Conservation (phyloP, 306 rosid species). For the Rosa chinensis region DNA sequence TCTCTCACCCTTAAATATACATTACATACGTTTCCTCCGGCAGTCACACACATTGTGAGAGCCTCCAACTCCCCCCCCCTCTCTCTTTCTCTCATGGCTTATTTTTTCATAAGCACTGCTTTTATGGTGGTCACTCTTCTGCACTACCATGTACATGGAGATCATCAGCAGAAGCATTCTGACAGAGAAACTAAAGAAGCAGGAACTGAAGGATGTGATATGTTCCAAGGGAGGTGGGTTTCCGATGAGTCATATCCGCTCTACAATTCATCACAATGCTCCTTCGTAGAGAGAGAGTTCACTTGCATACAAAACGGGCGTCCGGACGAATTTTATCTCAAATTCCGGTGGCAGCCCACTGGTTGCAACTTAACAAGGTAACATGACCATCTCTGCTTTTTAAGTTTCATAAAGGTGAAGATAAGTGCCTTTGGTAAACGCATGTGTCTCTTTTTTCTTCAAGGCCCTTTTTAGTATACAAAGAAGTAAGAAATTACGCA, state of each 20-base stretch:
- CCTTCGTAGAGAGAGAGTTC: constrained; percentile 13
- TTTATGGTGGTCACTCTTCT: constrained; percentile 4
- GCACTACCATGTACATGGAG: constrained; percentile 1
- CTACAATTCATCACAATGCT: constrained; percentile 12
- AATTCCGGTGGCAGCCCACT: constrained; percentile 22
- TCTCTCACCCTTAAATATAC: background rate
- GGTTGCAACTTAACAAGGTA: constrained; percentile 17
- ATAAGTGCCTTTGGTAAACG: background rate
- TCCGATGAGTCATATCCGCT: constrained; percentile 17
- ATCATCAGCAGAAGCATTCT: background rate
- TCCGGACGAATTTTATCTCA: constrained; percentile 8
- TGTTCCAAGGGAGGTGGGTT: constrained; percentile 28
- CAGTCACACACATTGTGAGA: constrained; percentile 14
- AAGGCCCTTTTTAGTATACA: background rate
- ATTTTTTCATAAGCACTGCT: background rate
- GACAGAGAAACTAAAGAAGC: background rate
- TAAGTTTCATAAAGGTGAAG: background rate
- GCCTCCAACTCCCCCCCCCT: constrained; percentile 2
- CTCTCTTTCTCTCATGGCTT: constrained; percentile 5
- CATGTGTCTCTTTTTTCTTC: background rate
- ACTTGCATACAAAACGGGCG: constrained; percentile 21
- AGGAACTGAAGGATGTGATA: background rate
- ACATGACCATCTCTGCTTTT: background rate
- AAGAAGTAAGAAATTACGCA: background rate
- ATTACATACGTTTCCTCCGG: background rate